Evolutionary conservation across 2,329 filamentous ascomycete genomes (phyloP).

Genomic region (Ampelomyces quisqualis): DNA sequence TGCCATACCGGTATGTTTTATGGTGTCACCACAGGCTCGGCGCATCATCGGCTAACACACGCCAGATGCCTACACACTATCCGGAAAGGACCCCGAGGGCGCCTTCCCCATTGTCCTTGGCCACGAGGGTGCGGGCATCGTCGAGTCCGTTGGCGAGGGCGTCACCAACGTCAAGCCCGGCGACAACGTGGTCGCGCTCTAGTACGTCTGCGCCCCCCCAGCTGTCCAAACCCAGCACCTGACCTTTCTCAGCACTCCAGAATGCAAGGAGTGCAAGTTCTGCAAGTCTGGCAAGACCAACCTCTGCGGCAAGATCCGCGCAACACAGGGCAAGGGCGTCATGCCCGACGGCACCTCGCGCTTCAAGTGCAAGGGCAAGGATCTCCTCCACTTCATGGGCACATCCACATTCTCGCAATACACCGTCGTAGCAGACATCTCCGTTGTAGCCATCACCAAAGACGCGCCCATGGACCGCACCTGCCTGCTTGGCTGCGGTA

Average conservation of each 20-base stretch:
- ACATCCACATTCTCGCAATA: constrained; percentile 99
- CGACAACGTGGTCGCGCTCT: constrained; percentile 69
- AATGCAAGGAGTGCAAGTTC: constrained; percentile 98
- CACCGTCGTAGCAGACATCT: constrained; percentile 98
- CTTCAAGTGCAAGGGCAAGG: constrained; percentile 92
- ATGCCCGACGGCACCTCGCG: constrained; percentile 97
- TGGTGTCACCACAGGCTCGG: background rate
- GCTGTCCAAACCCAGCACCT: constrained; percentile 8
- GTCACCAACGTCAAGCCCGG: constrained; percentile 93
- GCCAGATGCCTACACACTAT: constrained; percentile 61
- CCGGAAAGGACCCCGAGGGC: constrained; percentile 90
- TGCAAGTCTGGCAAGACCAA: constrained; percentile 99
- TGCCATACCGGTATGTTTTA: constrained; percentile 82
- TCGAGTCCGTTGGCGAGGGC: constrained; percentile 72
- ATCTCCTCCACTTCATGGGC: constrained; percentile 98
- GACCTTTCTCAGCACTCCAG: constrained; percentile 70
- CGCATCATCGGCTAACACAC: background rate
- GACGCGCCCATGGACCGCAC: constrained; percentile 94
- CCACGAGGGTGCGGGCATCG: constrained; percentile 47
- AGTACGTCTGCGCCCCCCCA: constrained; percentile 38
- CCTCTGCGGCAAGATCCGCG: constrained; percentile 97
- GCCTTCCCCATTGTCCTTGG: constrained; percentile 48
- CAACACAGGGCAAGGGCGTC: constrained; percentile 90
- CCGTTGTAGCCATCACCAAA: constrained; percentile 86
- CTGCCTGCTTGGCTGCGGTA: constrained; percentile 94